Evolutionary conservation across 192 early-diverging fungal genomes (phyloP).

Genomic region (Phlyctochytrium planicorne): DNA sequence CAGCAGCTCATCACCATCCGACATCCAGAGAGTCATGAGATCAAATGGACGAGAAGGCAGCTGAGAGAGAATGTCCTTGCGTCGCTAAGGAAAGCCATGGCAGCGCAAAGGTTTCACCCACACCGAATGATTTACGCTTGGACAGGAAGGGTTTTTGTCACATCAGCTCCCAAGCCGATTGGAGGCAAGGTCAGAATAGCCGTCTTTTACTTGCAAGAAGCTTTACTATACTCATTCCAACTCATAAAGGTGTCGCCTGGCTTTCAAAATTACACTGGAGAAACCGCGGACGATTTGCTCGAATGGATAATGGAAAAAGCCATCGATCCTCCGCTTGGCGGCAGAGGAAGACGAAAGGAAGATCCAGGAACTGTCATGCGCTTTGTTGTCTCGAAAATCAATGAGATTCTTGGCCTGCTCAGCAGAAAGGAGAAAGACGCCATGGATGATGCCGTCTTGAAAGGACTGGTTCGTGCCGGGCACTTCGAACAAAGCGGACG

Average conservation of each 20-base stretch:
- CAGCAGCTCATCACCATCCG: too few species aligned
- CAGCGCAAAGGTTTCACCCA: background rate
- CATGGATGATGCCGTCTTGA: background rate
- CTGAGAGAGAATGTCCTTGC: too few species aligned
- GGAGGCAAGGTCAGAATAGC: too few species aligned
- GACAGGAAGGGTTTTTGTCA: background rate
- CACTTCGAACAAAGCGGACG: too few species aligned
- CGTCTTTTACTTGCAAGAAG: too few species aligned
- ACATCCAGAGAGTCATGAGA: too few species aligned
- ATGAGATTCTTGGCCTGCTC: background rate
- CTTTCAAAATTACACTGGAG: background rate
- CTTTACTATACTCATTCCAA: too few species aligned
- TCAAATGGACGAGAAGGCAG: too few species aligned
- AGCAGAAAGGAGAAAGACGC: background rate
- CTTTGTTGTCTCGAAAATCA: background rate
- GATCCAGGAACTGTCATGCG: background rate
- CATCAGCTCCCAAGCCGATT: background rate
- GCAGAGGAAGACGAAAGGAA: background rate
- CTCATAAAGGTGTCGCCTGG: too few species aligned
- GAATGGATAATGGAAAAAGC: conserved; percentile 2
- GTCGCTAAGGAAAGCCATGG: too few species aligned
- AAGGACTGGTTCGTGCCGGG: background rate
- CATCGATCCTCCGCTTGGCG: background rate
- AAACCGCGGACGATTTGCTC: background rate
- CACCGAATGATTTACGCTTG: background rate